Base-by-base conservation (phyloP, 1,284 basidiomycete genomes). In the Papiliotrema nemorosa region DNA sequence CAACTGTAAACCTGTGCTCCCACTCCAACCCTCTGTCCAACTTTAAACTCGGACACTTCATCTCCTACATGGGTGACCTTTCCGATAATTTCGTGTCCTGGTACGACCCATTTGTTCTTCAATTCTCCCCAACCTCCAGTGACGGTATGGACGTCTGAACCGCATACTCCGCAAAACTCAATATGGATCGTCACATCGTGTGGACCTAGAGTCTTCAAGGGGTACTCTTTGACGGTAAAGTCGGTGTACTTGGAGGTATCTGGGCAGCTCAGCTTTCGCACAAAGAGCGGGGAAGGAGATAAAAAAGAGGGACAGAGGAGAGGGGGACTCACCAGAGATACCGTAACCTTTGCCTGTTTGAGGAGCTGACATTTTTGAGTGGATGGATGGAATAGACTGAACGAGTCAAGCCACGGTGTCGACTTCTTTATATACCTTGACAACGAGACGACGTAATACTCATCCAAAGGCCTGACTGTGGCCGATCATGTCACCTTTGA, bases 141-240 rank as follows among this genome's bases (percentile, higher is more conserved):
- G 53, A 79, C 66, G n/a, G 81, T 81, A 60, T 83, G 81, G 25
- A 82, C 76, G 62, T 83, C 81, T 10, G 54, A 58, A 20, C 35
- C 35, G n/a, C 20, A 47, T 10, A 33, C 36, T 38, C 47, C 47
- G 48, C 70, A 74, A 58, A 58, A 64, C 50, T 88, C 87, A 54
- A 91, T 87, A 78, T 90, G 89, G 49, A 88, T 80, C 45, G 87
- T 84, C 5, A 84, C 75, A 43, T 69, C 66, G 44, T 63, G 47
- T 4, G 58, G 44, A 21, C 49, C 55, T 21, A 61, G 42, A 31
- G 64, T 64, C 53, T 69, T 69, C 36, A 69, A 57, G 29, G 53
- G 50, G 54, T 50, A 69, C 34, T 64, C 62, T 43, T 66, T 51
- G 40, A 67, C 62, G 35, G 60, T 55, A 46, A 69, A 69, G 38